Evolutionary conservation across 106 monocot species (phyloP), one percentile per base, ranked within the genome.

Genomic region (Cymbidium sinense): DNA sequence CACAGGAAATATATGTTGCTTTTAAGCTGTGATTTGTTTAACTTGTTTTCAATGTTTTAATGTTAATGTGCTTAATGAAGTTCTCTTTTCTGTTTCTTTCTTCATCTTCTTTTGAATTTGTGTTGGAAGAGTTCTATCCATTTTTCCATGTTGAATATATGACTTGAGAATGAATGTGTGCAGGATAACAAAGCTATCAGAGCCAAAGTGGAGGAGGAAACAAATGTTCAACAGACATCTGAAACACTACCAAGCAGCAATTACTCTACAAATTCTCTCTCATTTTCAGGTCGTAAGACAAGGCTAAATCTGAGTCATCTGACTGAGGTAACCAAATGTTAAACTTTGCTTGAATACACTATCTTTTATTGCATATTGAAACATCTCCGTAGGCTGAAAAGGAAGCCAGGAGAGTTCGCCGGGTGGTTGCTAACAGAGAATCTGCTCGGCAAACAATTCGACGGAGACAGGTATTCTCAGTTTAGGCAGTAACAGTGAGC

Each of bases 401-500:
- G 73, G 96, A 91, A 78, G 88, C 88, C 7, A 91, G 83, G 77
- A 89, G 87, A 61, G 50, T 94, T 34, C 83, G 88, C 70, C 87
- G 94, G 64, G 79, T 96, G 28, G 67, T 94, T 10, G 94, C 96
- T 34, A 96, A 96, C 61, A 87, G 96, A 81, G 94, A 96, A 54
- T 96, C 96, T 23, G 96, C 96, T 62, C 88, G 94, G 78, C 89
- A 94, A 76, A 94, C 96, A 35, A 94, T 96, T 78, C 88, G 84
- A 54, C 81, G 96, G 44, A 76, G 96, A 51, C 91, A 94, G 89
- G 96, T 90, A 82, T 27, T 6, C 43, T 30, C 18, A 43, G 23
- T 70, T 35, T 20, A 34, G 19, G 13, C 70, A 7, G 18, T 35
- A 2, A 47, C 47, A 47, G 1, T 47, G 11, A 2, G 47, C 47